Percentiles rank a stretch among this genome's conserved stretches.
Evolutionary conservation across 2,329 filamentous ascomycete genomes (phyloP).

Genomic region (Sarocladium oryzae): DNA sequence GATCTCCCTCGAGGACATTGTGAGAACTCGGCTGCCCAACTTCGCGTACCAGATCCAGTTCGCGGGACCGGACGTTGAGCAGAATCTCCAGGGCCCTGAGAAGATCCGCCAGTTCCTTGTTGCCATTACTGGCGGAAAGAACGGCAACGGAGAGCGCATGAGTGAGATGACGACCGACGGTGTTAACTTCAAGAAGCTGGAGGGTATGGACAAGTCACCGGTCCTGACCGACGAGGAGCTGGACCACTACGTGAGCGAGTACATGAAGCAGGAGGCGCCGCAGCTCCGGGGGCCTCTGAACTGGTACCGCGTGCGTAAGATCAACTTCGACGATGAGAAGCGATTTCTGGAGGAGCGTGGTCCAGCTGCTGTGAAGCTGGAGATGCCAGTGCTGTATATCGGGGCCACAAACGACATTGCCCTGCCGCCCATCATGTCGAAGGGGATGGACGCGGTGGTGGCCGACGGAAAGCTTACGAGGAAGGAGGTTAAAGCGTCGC

Average conservation of each 20-base stretch:
- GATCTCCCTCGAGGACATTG: conserved; percentile 52
- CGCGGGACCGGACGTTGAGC: conserved; percentile 59
- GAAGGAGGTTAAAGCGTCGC: conserved; percentile 59
- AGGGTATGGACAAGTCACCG: conserved; percentile 44
- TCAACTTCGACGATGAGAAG: conserved; percentile 73
- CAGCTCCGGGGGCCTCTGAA: conserved; percentile 76
- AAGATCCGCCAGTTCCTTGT: conserved; percentile 65
- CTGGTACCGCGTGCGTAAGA: conserved; percentile 73
- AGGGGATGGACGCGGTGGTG: conserved; percentile 63
- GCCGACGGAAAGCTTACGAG: conserved; percentile 49
- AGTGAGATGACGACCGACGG: conserved; percentile 54
- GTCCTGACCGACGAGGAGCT: conserved; percentile 64
- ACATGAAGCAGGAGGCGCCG: conserved; percentile 43
- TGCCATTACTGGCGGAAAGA: conserved; percentile 61
- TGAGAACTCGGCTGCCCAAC: conserved; percentile 52
- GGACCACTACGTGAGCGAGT: conserved; percentile 71
- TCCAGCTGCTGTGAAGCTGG: conserved; percentile 33
- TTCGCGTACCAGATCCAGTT: conserved; percentile 85
- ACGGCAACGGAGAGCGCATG: conserved; percentile 46
- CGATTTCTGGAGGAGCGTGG: conserved; percentile 49
- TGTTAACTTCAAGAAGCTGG: conserved; percentile 55
- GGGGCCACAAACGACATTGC: conserved; percentile 64
- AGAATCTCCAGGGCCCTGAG: conserved; percentile 46
- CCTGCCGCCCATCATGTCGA: conserved; percentile 64
- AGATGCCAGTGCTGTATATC: conserved; percentile 67